A percentile compares a stretch with the other conserved stretches of the same genome.
Conservation (phyloP, 139 green algal species). For the Chlorella ohadii region DNA sequence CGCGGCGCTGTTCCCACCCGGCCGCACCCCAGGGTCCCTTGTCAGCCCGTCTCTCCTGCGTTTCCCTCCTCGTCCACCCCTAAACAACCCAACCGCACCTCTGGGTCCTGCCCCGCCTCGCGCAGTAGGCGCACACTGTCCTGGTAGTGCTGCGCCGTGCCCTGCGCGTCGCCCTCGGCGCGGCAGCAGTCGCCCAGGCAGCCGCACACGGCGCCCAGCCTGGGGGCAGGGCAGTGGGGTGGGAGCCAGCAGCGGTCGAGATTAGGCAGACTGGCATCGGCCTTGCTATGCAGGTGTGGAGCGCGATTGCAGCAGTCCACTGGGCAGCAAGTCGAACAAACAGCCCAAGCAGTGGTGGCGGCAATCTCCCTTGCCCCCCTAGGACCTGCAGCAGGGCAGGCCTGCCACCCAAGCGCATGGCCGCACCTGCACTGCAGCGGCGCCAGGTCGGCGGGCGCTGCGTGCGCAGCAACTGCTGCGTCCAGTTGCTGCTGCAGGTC, state of each 20-base stretch:
- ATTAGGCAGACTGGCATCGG: not conserved
- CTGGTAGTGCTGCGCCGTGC: conserved; percentile 21
- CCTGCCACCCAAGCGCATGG: no score
- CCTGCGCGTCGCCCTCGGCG: conserved; percentile 19
- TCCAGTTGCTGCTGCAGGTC: conserved; percentile 16
- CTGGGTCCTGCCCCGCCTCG: conserved; percentile 7
- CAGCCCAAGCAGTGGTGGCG: no score
- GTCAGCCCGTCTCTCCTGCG: no score
- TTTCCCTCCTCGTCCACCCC: not conserved
- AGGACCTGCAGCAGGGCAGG: no score
- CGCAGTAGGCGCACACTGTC: conserved; percentile 19
- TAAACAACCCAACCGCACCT: not conserved
- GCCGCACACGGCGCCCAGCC: conserved; percentile 39
- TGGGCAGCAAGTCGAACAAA: no score
- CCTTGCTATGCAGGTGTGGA: no score
- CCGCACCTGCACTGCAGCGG: not conserved
- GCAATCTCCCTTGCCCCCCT: no score
- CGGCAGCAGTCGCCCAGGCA: conserved; percentile 51
- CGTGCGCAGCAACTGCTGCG: not conserved
- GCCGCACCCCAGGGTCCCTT: no score
- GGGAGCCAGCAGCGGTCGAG: no score
- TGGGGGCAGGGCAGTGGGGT: not conserved
- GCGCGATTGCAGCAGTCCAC: no score
- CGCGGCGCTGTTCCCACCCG: no score
- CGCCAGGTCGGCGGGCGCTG: not conserved